These are phyloP conservation scores for Schizothecium vesticola DNA, from an alignment of 495 filamentous ascomycete species.

Conservation along the genomic window DNA sequence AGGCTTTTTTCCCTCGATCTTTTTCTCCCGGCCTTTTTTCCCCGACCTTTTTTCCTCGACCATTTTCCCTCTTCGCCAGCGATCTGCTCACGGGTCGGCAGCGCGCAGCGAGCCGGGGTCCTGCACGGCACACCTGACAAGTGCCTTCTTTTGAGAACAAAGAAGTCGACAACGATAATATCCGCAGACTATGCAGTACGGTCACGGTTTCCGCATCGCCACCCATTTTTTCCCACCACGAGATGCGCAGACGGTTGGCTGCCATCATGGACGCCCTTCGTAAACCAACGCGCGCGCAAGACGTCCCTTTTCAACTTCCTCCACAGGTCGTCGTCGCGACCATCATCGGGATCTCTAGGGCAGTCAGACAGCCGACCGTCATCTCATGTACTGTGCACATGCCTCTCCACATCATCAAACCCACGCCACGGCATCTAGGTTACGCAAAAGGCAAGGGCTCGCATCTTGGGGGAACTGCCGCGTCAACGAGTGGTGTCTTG, in stretches of 20 bases:
- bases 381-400: not conserved
- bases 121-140: not conserved
- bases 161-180: not conserved
- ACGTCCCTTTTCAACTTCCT: not conserved
- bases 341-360: not conserved
- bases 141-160: not conserved
- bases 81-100: no score
- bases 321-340: not conserved
- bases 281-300: not conserved
- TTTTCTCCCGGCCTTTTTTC: no score
- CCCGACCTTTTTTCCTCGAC: no score
- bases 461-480: not conserved
- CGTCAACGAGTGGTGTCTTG: not conserved
- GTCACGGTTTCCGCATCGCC: not conserved
- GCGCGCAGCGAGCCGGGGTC: no score
- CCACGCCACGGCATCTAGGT: not conserved
- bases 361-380: not conserved
- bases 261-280: no score
- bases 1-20: no score
- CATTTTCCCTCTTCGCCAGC: no score
- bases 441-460: not conserved
- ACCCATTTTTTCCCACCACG: not conserved
- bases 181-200: not conserved
- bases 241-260: not conserved
- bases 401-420: not conserved